These are phyloP conservation scores for Whalleya microplaca DNA, from an alignment of 2,329 filamentous ascomycete species.

Conservation along the genomic window DNA sequence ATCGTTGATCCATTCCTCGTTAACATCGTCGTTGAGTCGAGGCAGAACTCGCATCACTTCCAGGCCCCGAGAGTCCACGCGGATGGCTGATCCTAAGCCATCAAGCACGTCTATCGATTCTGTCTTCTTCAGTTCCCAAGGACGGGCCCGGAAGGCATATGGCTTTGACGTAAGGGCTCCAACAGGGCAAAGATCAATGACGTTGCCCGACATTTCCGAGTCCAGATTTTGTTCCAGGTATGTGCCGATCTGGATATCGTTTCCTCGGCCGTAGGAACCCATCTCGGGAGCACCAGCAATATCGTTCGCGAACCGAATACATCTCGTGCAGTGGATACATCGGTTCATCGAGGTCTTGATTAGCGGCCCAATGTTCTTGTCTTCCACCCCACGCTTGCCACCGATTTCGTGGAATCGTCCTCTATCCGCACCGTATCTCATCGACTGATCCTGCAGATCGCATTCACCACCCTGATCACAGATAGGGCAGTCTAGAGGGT, in stretches of 20 bases:
- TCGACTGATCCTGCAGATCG: conserved; percentile 98
- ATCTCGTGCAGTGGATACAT: conserved; percentile 98
- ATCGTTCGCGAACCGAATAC: conserved; percentile 97
- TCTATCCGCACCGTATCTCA: conserved; percentile 95
- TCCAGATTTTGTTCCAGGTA: conserved; percentile 95
- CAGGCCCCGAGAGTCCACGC: conserved; percentile 88
- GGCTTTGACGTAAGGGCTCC: conserved; percentile 96
- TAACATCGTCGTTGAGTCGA: conserved; percentile 94
- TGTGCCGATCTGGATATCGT: conserved; percentile 96
- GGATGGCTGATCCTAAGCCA: conserved; percentile 90
- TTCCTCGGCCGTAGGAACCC: conserved; percentile 91
- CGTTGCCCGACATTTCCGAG: conserved; percentile 93
- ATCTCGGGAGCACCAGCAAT: conserved; percentile 94
- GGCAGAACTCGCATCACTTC: conserved; percentile 96
- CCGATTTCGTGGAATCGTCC: conserved; percentile 95
- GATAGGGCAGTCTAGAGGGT: conserved; percentile 94
- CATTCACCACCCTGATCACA: conserved; percentile 99
- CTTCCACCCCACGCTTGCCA: conserved; percentile 97
- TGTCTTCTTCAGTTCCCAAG: conserved; percentile 96
- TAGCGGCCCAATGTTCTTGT: conserved; percentile 98
- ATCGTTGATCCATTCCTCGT: conserved; percentile 99
- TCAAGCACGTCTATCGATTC: conserved; percentile 96
- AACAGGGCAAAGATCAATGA: conserved; percentile 97
- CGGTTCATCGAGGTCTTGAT: conserved; percentile 99
- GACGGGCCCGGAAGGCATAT: conserved; percentile 94